Conservation (phyloP, 192 early-diverging fungal genomes). For the Backusella australiensis region DNA sequence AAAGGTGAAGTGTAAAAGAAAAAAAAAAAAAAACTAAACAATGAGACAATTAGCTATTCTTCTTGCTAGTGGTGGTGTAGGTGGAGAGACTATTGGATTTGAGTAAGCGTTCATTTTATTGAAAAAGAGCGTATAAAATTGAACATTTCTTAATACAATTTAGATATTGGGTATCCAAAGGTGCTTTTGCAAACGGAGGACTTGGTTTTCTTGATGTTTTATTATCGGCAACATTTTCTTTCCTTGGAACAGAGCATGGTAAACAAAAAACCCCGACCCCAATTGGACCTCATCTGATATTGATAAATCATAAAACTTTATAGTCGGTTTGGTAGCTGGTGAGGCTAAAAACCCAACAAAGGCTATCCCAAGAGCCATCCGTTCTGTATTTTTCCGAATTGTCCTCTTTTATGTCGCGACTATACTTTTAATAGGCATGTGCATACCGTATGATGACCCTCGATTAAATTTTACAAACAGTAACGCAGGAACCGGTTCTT, state of each 20-base stretch:
- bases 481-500: constrained; percentile 55
- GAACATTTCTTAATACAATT: no score
- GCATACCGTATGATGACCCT: constrained; percentile 62
- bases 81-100: constrained; percentile 50
- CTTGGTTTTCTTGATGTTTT: constrained; percentile 66
- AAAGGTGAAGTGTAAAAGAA: not conserved
- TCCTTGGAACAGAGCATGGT: constrained; percentile 80
- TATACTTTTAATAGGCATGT: constrained; percentile 77
- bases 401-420: constrained; percentile 76
- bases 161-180: constrained; percentile 65
- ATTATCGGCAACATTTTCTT: constrained; percentile 78
- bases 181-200: constrained; percentile 52
- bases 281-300: no score
- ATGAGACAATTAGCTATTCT: constrained; percentile 39
- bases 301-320: not conserved
- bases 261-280: constrained; percentile 11
- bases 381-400: constrained; percentile 84
- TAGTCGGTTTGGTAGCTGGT: constrained; percentile 83
- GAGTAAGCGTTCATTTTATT: not conserved
- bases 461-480: constrained; percentile 42
- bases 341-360: constrained; percentile 85
- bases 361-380: constrained; percentile 66
- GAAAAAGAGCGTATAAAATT: no score
- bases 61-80: constrained; percentile 58
- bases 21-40: not conserved